These are phyloP conservation scores for Rhodamnia rubescens DNA, from an alignment of 345 rosid species.

Conservation along the genomic window DNA sequence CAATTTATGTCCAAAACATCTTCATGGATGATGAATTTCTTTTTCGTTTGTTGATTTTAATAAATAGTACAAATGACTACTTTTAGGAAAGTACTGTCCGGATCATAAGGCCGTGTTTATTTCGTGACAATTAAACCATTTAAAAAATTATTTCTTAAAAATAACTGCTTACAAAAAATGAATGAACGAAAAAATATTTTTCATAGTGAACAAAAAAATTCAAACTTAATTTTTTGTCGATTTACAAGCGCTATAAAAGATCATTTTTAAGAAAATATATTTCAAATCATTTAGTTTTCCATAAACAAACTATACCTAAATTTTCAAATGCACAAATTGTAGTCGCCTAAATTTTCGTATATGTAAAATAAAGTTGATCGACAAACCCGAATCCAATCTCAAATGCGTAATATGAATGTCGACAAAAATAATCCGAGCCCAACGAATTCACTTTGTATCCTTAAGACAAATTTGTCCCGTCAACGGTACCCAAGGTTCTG, in stretches of 20 bases:
- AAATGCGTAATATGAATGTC: no score
- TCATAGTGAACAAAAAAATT: not conserved
- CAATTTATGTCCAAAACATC: rapidly evolving
- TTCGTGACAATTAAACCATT: rapidly evolving
- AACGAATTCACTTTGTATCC: no score
- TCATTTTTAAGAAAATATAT: not conserved
- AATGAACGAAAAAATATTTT: rapidly evolving
- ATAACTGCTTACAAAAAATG: rapidly evolving
- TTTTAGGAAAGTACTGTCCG: no score
- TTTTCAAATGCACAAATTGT: not conserved
- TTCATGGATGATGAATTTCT: not conserved
- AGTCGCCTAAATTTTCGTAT: no score
- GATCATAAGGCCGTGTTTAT: not conserved
- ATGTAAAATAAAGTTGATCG: no score
- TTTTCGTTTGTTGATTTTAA: not conserved
- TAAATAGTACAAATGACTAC: no score
- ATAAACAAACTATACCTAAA: rapidly evolving
- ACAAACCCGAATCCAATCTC: no score
- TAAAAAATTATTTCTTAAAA: rapidly evolving
- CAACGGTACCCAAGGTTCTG: no score
- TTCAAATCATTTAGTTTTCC: not conserved
- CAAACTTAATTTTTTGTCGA: rapidly evolving
- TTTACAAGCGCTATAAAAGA: rapidly evolving
- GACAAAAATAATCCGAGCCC: no score
- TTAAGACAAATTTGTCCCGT: no score